Evolutionary conservation across 257 asterid genomes (phyloP).

Genomic region (Solanum chiquidenum): DNA sequence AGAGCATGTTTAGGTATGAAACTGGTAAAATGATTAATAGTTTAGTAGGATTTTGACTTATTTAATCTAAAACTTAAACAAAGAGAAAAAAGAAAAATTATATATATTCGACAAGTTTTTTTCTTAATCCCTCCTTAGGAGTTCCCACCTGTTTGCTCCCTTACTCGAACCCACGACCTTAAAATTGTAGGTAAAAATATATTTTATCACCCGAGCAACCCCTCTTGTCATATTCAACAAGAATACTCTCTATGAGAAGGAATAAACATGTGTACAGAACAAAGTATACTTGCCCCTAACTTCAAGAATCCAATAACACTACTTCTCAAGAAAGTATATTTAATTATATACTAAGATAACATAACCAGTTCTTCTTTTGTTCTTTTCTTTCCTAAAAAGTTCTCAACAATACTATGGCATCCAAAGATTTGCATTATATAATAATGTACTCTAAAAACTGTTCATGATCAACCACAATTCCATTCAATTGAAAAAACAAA

Average conservation of each 20-base stretch:
- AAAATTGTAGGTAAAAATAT: accelerated
- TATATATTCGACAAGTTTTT: neutral
- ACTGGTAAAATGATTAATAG: neutral
- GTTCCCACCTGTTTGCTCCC: neutral
- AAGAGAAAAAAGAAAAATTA: neutral
- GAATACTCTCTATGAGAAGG: neutral
- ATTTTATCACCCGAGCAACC: neutral
- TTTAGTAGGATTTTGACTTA: neutral
- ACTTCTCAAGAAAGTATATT: neutral
- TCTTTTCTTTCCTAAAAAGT: neutral
- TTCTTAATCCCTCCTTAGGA: neutral
- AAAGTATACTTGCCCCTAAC: neutral
- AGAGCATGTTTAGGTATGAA: neutral
- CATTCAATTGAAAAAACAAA: neutral
- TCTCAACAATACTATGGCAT: neutral
- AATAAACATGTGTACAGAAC: neutral
- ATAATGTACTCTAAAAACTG: neutral
- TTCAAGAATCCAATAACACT: neutral
- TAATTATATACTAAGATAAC: neutral
- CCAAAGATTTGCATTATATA: neutral
- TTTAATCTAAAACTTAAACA: neutral
- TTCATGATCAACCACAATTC: neutral
- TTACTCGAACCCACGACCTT: neutral
- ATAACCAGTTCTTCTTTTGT: neutral
- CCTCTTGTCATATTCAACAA: neutral